These are phyloP conservation scores for Exophiala sp. DNA, from an alignment of 2,329 filamentous ascomycete genomes.

Conservation along the genomic window DNA sequence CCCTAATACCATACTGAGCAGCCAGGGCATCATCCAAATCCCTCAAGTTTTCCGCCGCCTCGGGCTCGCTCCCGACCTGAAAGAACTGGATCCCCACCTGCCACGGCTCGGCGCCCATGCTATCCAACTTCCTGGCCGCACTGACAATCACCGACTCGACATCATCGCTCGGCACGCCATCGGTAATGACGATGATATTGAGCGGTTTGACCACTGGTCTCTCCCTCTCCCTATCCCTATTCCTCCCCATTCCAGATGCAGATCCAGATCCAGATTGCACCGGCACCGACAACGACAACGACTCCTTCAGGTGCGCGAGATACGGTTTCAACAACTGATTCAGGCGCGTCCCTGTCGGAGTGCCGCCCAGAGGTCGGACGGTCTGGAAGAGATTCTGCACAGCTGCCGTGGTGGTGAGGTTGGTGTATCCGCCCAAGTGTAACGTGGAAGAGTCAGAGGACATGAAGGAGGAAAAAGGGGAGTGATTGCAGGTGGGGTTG, in stretches of 20 bases:
- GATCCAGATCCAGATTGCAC: no score
- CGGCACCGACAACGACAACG: no score
- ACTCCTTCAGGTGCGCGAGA: constrained; percentile 51
- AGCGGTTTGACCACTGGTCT: constrained; percentile 76
- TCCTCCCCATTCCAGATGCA: no score
- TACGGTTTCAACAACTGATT: constrained; percentile 69
- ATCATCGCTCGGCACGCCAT: constrained; percentile 76
- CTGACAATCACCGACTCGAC: constrained; percentile 63
- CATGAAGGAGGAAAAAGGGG: no score
- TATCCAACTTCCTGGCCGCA: constrained; percentile 65
- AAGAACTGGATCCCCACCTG: constrained; percentile 95
- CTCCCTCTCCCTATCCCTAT: no score
- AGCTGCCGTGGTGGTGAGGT: constrained; percentile 52
- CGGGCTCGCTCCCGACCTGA: constrained; percentile 71
- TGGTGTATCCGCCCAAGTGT: constrained; percentile 54
- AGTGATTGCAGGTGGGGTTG: constrained; percentile 15
- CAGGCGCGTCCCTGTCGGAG: constrained; percentile 68
- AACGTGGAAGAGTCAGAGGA: no score
- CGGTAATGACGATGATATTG: constrained; percentile 90
- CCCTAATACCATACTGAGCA: constrained; percentile 57
- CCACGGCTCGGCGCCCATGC: constrained; percentile 62
- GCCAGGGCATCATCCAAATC: constrained; percentile 69
- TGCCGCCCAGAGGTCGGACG: constrained; percentile 60
- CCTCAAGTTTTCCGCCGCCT: constrained; percentile 59
- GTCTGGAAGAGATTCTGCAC: constrained; percentile 66